Evolutionary conservation across 2,329 filamentous ascomycete species (phyloP).

Genomic region (Leptographium lundbergii): DNA sequence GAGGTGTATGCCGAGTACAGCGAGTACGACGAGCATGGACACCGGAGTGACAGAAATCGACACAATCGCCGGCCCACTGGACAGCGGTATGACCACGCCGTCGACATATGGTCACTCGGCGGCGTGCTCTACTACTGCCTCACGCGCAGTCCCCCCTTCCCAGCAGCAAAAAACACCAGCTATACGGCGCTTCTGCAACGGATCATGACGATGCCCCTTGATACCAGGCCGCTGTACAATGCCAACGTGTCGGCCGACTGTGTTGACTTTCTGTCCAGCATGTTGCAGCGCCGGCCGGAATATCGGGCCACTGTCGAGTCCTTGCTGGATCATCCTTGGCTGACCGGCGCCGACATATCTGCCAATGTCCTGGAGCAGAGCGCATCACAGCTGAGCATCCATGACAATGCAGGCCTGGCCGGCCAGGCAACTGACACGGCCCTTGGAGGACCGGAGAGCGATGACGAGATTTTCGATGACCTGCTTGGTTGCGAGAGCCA

Average conservation of each 20-base stretch:
- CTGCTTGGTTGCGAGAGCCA: constrained; percentile 18
- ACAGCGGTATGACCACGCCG: constrained; percentile 74
- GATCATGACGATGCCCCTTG: constrained; percentile 69
- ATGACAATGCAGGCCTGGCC: constrained; percentile 12
- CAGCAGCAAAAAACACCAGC: constrained; percentile 60
- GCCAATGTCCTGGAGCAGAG: constrained; percentile 47
- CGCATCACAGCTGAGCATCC: constrained; percentile 52
- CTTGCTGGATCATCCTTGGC: constrained; percentile 64
- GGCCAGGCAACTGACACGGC: neutral
- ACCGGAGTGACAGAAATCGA: constrained; percentile 49
- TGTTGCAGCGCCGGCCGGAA: constrained; percentile 71
- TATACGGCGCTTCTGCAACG: constrained; percentile 70
- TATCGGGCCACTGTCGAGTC: constrained; percentile 60
- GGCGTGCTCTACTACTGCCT: constrained; percentile 83
- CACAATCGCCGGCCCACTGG: constrained; percentile 39
- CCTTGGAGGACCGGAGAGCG: constrained; percentile 12
- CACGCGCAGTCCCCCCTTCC: constrained; percentile 69
- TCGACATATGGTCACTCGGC: constrained; percentile 93
- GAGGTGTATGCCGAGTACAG: constrained; percentile 76
- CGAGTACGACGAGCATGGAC: constrained; percentile 58
- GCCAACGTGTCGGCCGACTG: constrained; percentile 50
- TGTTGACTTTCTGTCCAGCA: constrained; percentile 62
- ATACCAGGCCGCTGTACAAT: constrained; percentile 49
- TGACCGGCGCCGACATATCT: constrained; percentile 38
- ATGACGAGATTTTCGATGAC: constrained; percentile 16